Base-by-base conservation (phyloP, 768 basidiomycete genomes). In the Pulveroboletus frians region DNA sequence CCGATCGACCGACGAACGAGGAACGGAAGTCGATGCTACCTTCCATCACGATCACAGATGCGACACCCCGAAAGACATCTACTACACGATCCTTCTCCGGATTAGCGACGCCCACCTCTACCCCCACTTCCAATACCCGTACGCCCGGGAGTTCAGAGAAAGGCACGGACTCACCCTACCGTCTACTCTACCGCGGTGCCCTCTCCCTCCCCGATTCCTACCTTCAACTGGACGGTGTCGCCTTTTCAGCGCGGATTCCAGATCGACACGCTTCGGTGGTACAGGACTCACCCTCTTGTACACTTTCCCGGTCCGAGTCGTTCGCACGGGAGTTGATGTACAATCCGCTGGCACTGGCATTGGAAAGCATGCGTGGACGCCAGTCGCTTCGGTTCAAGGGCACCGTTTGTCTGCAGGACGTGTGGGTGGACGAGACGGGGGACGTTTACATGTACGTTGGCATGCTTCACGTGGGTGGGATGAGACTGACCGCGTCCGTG, bases 361-460 rank as follows among this genome's bases (percentile, higher is more conserved):
- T 90, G 43, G 88, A 89, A 66, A 86, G 81, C 64, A 88, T 90
- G 85, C 85, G 86, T 34, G 84, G 85, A 15, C 68, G 85, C 17
- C 83, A 82, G 1, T 76, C 77, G 21, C 66, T 90, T 17, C 73
- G 78, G 31, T 76, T 85, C 50, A 69, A 80, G 42, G 84, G 80
- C 3, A 71, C 73, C 0, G 73, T 78, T 15, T 71, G 69, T 26
- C 64, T 87, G 34, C 62, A 70, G 32, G 78, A 83, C 44, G 61
- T 86, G 0, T 83, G 77, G 69, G 63, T 81, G 51, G 87, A 89
- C 62, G 74, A 76, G 39, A 72, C 72, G 32, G 79, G 77, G 14
- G 80, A 72, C 20, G 69, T 77, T 20, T 62, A 65, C 48, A 65
- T 78, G 78, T 56, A 46, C 68, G 77, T 78, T 69, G 49, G 11